Base-by-base conservation (phyloP, 345 rosid species). In the Carallia pectinifolia region DNA sequence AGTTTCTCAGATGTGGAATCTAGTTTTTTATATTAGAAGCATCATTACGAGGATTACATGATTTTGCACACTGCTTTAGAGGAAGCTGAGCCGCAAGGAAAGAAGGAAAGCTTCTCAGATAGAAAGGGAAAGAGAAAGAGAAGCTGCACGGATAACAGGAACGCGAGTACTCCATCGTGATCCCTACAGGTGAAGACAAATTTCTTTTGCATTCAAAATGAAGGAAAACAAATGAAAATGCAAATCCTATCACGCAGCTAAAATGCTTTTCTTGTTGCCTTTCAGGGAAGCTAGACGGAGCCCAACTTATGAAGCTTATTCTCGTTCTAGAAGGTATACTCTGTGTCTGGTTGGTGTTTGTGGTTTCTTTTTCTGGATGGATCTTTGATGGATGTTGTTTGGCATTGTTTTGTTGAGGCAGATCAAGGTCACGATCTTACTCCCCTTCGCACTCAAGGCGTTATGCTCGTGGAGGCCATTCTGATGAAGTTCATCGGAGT, bases 251-350 rank as follows among this genome's bases (percentile, higher is more conserved):
- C 34, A 27, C 27, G 60, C 60, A 56, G 34, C 17, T 80, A 72
- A 47, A 64, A 74, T 61, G 58, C 29, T 8, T 68, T 38, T 58
- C 39, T 31, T 83, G 23, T 19, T 17, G 19, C 27, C 62, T 29
- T 62, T 44, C 72, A 95, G 98, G 83, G 98, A 90, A 79, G 68
- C 93, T 48, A 85, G 99, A 75, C 77, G 91, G 67, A 92, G 99
- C 86, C 98, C 99, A 48, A 90, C 96, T 65, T 95, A 95, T 80
- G 97, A 95, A 71, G 97, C 97, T 65, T 95, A 95, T 86, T 81
- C 91, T n/a, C 92, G 87, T 31, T 86, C 87, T 60, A 84, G 94
- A 74, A 90, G 97, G 99, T 95, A 66, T 69, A 67, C 1, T n/a
- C 4, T 19, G 61, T 67, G 62, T 31, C 29, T 55, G 4, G 16